Evolutionary conservation across 2,329 filamentous ascomycete genomes (phyloP).

Genomic region (Colletotrichum costaricense): DNA sequence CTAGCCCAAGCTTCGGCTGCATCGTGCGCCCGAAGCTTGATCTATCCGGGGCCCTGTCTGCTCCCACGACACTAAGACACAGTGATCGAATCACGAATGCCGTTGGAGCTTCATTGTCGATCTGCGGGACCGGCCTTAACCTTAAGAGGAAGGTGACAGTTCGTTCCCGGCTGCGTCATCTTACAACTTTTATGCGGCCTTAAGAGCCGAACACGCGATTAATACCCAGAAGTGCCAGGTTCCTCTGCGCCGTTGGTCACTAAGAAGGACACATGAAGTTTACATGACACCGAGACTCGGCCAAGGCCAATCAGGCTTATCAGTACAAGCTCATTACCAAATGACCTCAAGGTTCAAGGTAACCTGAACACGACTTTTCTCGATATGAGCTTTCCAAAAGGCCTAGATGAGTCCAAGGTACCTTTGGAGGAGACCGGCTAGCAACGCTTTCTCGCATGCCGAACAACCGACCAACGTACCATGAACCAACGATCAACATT

Average conservation of each 20-base stretch:
- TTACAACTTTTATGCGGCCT: background rate
- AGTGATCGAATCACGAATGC: background rate
- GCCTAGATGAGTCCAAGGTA: background rate
- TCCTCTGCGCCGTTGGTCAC: background rate
- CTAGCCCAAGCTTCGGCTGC: background rate
- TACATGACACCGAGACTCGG: background rate
- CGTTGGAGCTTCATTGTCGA: background rate
- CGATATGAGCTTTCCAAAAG: background rate
- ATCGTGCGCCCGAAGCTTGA: background rate
- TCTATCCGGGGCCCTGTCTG: background rate
- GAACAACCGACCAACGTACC: background rate
- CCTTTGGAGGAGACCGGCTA: background rate
- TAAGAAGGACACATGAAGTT: background rate
- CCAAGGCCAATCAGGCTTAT: background rate
- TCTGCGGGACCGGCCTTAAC: background rate
- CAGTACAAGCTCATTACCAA: background rate
- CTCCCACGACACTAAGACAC: background rate
- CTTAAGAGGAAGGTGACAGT: background rate
- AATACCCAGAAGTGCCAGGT: background rate
- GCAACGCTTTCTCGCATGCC: background rate
- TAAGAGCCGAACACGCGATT: background rate
- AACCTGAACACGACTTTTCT: background rate
- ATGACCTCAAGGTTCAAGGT: too few species aligned
- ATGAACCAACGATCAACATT: background rate
- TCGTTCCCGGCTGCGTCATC: background rate